These are phyloP conservation scores for Suillus bovinus DNA, from an alignment of 768 basidiomycete species.

Conservation along the genomic window DNA sequence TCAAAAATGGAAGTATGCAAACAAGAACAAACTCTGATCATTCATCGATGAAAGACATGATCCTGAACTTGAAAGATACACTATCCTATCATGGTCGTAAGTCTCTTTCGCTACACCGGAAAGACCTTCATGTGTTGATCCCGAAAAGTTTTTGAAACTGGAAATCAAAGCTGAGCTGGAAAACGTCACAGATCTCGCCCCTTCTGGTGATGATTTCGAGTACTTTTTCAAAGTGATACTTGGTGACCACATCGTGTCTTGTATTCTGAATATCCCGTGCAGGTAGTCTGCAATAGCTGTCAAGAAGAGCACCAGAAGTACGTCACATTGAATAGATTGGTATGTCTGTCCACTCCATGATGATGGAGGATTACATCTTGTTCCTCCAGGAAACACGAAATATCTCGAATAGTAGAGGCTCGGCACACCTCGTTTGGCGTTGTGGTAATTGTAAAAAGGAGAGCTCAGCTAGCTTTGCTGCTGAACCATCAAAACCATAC, in stretches of 20 bases:
- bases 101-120: conserved; percentile 22
- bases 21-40: conserved; percentile 24
- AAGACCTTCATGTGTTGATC: conserved; percentile 2
- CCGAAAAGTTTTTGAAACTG: conserved; percentile 52
- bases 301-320: conserved; percentile 73
- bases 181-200: conserved; percentile 69
- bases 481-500: conserved; percentile 37
- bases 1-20: conserved; percentile 17
- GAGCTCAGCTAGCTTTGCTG: conserved; percentile 74
- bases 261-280: conserved; percentile 5
- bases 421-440: conserved; percentile 80
- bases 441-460: conserved; percentile 80
- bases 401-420: conserved; percentile 56
- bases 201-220: conserved; percentile 68
- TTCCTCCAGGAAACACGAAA: conserved; percentile 59
- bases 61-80: neutral
- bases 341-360: conserved; percentile 29
- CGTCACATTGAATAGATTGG: conserved; percentile 70
- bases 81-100: conserved; percentile 51
- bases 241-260: conserved; percentile 3
- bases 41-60: neutral
- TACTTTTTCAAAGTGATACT: conserved; percentile 71
- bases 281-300: conserved; percentile 83
- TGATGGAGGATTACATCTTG: conserved; percentile 5
- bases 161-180: conserved; percentile 82